Evolutionary conservation across 2,329 filamentous ascomycete species (phyloP), one percentile per base, ranked within the genome.

Genomic region (Zasmidium citrigriseum): DNA sequence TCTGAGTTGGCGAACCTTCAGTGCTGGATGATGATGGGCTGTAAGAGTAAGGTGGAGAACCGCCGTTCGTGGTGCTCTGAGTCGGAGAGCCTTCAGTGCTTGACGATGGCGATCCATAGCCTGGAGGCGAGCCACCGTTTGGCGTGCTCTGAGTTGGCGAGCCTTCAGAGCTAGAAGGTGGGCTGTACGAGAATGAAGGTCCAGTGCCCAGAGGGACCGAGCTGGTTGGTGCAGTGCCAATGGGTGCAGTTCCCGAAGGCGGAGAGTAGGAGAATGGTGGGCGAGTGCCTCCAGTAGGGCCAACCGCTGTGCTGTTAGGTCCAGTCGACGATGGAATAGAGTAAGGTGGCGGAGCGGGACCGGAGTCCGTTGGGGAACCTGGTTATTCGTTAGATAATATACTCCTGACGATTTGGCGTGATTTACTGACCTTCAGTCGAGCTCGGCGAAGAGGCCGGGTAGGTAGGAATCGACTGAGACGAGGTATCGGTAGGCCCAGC

Each of bases 231-330:
- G 23, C 45, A 11, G 47, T 25, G 22, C 47, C 47, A 14, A 25
- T 18, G 16, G 47, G 47, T 5, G 22, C 47, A 27, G 24, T 27
- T 7, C 47, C 24, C 4, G 4, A 5, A 3, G 47, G 12, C 9
- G 47, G 47, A n/a, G 47, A 23, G 47, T 25, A 49, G 10, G 47
- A 25, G 47, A 49, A 49, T 24, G 47, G 47, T 12, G 47, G 47
- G 11, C 24, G 47, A 14, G 47, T 49, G 16, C 52, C 56, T 1
- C 34, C 34, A 16, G 56, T 62, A 44, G 60, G 60, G 27, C 60
- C 58, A 25, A 57, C 52, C 22, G 52, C 55, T 22, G 59, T 54
- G 10, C 50, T 52, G 29, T 48, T 23, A 18, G 46, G 25, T n/a
- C 18, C 20, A 12, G 50, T 23, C 10, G 50, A 41, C 3, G 50